Evolutionary conservation across 768 basidiomycete genomes (phyloP).

Genomic region (Termitomyces sp.): DNA sequence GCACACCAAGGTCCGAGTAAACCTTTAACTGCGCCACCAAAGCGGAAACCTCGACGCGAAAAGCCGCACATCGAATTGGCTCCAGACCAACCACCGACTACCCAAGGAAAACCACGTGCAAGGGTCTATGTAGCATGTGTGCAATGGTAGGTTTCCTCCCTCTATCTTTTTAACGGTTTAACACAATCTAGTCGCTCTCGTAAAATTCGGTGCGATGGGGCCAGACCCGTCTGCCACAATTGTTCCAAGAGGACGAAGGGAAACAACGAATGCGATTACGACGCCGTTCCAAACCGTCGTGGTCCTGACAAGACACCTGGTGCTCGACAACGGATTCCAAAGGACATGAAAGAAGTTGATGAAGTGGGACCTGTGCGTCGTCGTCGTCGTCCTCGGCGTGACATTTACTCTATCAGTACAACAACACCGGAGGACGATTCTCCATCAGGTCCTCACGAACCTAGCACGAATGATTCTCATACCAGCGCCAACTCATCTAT

Average conservation of each 20-base stretch:
- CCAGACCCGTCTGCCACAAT: conserved; percentile 72
- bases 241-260: conserved; percentile 50
- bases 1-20: not conserved
- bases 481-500: not conserved
- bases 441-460: not conserved
- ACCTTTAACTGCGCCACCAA: conserved; percentile 8
- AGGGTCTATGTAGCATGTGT: conserved; percentile 77
- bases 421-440: conserved; percentile 4
- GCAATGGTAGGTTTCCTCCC: conserved; percentile 52
- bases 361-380: conserved; percentile 27
- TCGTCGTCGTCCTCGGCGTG: conserved; percentile 27
- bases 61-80: conserved; percentile 64
- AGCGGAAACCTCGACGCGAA: conserved; percentile 44
- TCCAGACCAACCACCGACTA: conserved; percentile 73
- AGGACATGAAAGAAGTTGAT: conserved; percentile 32
- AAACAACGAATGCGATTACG: conserved; percentile 56
- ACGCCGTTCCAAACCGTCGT: conserved; percentile 67
- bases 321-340: conserved; percentile 59
- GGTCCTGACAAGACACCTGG: conserved; percentile 81
- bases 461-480: conserved; percentile 6
- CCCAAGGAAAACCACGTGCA: conserved; percentile 71
- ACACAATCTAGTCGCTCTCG: conserved; percentile 55
- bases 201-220: conserved; percentile 81
- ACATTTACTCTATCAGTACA: conserved; percentile 10
- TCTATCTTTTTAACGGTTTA: not conserved